These are phyloP conservation scores for Suillus clintonianus DNA, from an alignment of 768 basidiomycete genomes.

Conservation along the genomic window DNA sequence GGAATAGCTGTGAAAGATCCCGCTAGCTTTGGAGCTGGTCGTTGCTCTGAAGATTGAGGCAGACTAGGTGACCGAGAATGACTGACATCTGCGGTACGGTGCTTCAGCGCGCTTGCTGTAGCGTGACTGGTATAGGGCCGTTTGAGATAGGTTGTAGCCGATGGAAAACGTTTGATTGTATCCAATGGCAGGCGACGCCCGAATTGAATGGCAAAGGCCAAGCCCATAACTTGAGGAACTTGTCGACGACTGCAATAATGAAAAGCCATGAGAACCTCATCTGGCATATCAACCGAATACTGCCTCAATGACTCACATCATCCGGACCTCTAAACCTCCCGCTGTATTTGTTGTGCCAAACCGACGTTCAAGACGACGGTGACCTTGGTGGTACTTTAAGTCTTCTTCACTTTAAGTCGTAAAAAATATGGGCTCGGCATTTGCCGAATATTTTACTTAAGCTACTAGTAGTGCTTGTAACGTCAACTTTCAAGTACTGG, in stretches of 20 bases:
- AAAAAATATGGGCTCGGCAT: not conserved
- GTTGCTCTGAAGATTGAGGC: constrained; percentile 4
- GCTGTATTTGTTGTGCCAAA: not conserved
- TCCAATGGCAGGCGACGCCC: constrained; percentile 62
- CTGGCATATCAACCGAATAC: not conserved
- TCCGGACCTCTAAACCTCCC: not conserved
- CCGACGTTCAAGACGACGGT: not conserved
- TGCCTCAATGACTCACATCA: not conserved
- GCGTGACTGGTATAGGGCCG: constrained; percentile 48
- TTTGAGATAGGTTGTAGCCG: constrained; percentile 37
- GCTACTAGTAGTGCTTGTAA: too few species aligned
- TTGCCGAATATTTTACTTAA: not conserved
- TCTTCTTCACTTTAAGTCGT: not conserved
- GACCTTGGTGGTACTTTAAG: not conserved
- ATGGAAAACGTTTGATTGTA: constrained; percentile 30
- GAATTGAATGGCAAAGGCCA: constrained; percentile 46
- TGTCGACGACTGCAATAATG: constrained; percentile 1
- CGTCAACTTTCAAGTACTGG: too few species aligned
- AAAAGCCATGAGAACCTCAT: not conserved
- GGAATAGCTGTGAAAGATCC: constrained; percentile 2
- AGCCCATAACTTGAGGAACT: constrained; percentile 46
- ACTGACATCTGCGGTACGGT: constrained; percentile 27
- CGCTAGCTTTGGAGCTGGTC: constrained; percentile 16
- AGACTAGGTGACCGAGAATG: constrained; percentile 5
- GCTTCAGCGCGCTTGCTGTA: constrained; percentile 20